Evolutionary conservation across 1,284 basidiomycete species (phyloP).

Genomic region (Clitocybe nebularis): DNA sequence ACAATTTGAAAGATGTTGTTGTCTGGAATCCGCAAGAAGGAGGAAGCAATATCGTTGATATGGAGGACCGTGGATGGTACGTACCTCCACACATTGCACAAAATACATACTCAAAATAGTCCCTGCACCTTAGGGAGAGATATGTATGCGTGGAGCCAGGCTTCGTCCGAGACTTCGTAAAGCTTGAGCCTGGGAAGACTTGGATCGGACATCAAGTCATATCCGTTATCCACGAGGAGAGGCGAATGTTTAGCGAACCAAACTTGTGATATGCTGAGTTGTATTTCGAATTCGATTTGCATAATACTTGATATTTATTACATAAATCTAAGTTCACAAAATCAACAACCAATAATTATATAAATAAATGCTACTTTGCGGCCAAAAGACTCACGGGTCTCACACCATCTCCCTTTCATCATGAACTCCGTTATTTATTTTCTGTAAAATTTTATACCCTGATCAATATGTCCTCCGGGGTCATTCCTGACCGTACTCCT

Average conservation of each 20-base stretch:
- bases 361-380: no score
- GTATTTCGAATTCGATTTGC: no score
- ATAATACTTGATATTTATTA: no score
- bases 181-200: conserved; percentile 55
- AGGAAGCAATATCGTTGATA: conserved; percentile 75
- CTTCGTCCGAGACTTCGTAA: conserved; percentile 64
- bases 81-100: conserved; percentile 21
- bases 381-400: no score
- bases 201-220: conserved; percentile 77
- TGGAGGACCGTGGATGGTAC: conserved; percentile 85
- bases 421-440: no score
- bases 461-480: no score
- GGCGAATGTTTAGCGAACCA: conserved; percentile 12
- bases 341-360: no score
- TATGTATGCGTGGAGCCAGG: conserved; percentile 89
- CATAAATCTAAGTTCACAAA: no score
- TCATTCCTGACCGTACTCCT: no score
- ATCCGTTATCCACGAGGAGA: conserved; percentile 31
- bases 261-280: no score
- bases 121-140: conserved; percentile 52
- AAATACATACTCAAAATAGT: conserved; percentile 4
- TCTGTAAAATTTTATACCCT: no score
- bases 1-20: conserved; percentile 72
- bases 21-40: conserved; percentile 83
- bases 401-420: no score